Conservation (phyloP, 2,329 filamentous ascomycete species). For the Aureobasidium melanogenum region DNA sequence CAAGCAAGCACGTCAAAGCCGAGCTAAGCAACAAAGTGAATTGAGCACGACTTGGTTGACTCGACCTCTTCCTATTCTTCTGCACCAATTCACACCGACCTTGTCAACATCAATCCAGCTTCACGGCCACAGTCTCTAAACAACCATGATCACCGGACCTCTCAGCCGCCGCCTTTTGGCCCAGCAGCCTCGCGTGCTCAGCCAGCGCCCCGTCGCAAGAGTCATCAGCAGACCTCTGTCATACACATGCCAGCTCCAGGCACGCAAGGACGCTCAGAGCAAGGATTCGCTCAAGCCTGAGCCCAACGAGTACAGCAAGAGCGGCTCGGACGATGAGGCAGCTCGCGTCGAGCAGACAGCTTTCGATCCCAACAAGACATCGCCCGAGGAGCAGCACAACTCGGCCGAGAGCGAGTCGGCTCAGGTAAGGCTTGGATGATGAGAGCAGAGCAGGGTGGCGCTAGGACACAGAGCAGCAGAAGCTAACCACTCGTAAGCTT, state of each 20-base stretch:
- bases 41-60: not conserved
- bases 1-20: not conserved
- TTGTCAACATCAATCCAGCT: not conserved
- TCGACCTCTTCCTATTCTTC: not conserved
- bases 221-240: slow-evolving; percentile 10
- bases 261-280: slow-evolving; percentile 37
- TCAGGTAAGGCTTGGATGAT: slow-evolving; percentile 10
- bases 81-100: not conserved
- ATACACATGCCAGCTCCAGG: slow-evolving; percentile 19
- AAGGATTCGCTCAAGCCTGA: slow-evolving; percentile 55
- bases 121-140: not conserved
- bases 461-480: slow-evolving; percentile 15
- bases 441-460: slow-evolving; percentile 16
- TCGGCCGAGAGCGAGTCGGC: slow-evolving; percentile 28
- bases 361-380: slow-evolving; percentile 59
- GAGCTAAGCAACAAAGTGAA: slow-evolving; percentile 8
- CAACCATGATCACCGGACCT: slow-evolving; percentile 4
- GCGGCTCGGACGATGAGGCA: slow-evolving; percentile 53
- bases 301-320: slow-evolving; percentile 58
- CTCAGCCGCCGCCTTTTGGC: slow-evolving; percentile 9
- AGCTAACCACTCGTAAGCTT: slow-evolving; percentile 6
- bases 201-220: slow-evolving; percentile 2
- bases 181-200: slow-evolving; percentile 9
- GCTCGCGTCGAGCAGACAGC: slow-evolving; percentile 51
- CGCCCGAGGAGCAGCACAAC: slow-evolving; percentile 52